phyloP scores from a whole-genome alignment of 148 eudicot species.

The Silene latifolia region DNA sequence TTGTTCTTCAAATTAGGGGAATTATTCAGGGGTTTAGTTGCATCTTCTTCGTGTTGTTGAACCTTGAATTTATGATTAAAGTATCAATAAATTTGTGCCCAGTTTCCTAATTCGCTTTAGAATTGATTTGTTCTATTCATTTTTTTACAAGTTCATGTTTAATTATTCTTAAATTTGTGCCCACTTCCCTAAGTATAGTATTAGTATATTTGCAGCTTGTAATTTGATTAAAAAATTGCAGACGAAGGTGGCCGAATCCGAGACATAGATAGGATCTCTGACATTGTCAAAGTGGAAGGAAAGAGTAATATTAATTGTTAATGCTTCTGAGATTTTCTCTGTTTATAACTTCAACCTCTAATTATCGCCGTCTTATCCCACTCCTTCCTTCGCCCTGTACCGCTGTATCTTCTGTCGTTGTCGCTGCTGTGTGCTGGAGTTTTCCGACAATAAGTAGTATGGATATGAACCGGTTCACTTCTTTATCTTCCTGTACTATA shows the following conservation, averaged over 20 bases:
- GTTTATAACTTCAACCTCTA: not conserved
- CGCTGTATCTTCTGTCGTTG: not conserved
- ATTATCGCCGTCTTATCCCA: not conserved
- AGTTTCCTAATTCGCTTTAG: too few relatives aligned
- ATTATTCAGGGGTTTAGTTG: too few relatives aligned
- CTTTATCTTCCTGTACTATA: constrained; percentile 30
- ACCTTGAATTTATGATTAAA: too few relatives aligned
- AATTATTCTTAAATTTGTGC: too few relatives aligned
- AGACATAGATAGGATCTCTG: not conserved
- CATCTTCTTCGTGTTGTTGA: too few relatives aligned
- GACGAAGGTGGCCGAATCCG: not conserved
- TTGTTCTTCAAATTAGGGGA: too few relatives aligned
- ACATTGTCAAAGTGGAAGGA: not conserved
- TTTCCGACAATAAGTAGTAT: not conserved
- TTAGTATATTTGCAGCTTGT: not conserved
- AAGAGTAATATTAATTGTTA: not conserved
- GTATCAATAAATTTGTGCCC: too few relatives aligned
- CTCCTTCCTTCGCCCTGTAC: not conserved
- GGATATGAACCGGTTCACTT: not conserved
- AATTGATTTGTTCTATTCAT: too few relatives aligned
- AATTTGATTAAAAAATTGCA: not conserved
- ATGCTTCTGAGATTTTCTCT: not conserved
- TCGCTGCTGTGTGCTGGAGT: not conserved
- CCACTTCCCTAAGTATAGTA: not conserved
- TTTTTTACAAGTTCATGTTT: too few relatives aligned